Conservation (phyloP, 192 early-diverging fungal genomes). For the Coemansia sp. region DNA sequence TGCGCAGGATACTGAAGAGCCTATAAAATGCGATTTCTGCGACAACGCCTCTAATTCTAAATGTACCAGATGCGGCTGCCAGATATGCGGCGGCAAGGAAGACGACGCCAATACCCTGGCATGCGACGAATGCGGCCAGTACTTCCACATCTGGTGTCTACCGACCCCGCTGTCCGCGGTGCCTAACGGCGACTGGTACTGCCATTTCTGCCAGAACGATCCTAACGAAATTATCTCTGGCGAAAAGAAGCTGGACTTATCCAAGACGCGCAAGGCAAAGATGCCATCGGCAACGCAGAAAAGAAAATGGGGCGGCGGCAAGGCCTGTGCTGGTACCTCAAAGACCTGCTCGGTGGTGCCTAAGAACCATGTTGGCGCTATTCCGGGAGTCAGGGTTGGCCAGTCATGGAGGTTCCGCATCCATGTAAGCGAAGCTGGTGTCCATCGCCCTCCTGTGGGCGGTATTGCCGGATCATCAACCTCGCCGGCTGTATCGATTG, state of each 20-base stretch:
- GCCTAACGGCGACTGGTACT: slow-evolving; percentile 58
- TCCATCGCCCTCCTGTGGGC: slow-evolving; percentile 65
- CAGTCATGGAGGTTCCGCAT: slow-evolving; percentile 59
- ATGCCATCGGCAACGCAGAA: slow-evolving; percentile 58
- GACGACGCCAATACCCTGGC: slow-evolving; percentile 59
- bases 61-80: slow-evolving; percentile 59
- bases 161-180: slow-evolving; percentile 35
- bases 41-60: slow-evolving; percentile 17
- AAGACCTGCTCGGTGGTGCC: slow-evolving; percentile 51
- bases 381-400: slow-evolving; percentile 63
- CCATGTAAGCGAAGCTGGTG: slow-evolving; percentile 51
- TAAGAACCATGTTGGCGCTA: slow-evolving; percentile 53
- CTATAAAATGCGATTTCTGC: slow-evolving; percentile 39
- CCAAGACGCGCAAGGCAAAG: slow-evolving; percentile 48
- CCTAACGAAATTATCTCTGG: slow-evolving; percentile 40
- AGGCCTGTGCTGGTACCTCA: slow-evolving; percentile 53
- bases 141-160: slow-evolving; percentile 59
- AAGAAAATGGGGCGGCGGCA: slow-evolving; percentile 60
- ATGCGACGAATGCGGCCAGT: slow-evolving; percentile 62
- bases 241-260: slow-evolving; percentile 47
- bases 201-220: slow-evolving; percentile 54
- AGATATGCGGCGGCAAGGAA: slow-evolving; percentile 55
- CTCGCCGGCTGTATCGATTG: slow-evolving; percentile 61
- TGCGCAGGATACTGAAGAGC: background rate
- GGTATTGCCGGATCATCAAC: slow-evolving; percentile 61